Evolutionary conservation across 164 flowering plant species (phyloP).

Genomic region (Nelumbo lutea): DNA sequence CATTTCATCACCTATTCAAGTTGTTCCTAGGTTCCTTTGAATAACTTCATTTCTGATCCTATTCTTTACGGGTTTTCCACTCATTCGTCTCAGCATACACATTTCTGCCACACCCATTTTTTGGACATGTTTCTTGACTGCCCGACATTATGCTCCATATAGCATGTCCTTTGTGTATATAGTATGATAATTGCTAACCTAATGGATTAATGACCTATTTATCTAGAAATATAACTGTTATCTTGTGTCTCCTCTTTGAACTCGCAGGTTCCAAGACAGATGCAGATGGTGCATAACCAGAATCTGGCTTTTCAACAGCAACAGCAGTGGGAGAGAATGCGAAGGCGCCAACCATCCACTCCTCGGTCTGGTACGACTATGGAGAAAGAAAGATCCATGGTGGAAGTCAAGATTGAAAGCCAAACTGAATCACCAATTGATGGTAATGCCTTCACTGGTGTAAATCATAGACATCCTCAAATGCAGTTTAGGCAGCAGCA

Average conservation of each 20-base stretch:
- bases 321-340: constrained; percentile 56
- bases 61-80: no score
- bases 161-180: no score
- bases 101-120: no score
- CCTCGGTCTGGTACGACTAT: constrained; percentile 51
- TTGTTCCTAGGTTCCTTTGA: no score
- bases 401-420: constrained; percentile 80
- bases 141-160: no score
- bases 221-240: neutral
- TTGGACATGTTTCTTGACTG: no score
- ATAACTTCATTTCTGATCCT: no score
- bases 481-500: constrained; percentile 68
- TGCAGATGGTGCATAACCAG: constrained; percentile 66
- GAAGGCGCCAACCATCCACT: constrained; percentile 45
- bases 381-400: constrained; percentile 60
- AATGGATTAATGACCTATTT: neutral
- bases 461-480: constrained; percentile 48
- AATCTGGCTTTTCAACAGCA: constrained; percentile 64
- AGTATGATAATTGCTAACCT: neutral
- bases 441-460: constrained; percentile 30
- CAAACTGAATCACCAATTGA: constrained; percentile 63
- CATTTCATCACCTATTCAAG: no score
- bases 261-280: constrained; percentile 54
- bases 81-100: no score
- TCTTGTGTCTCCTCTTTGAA: neutral